Evolutionary conservation across 139 green algal species (phyloP), one percentile per base, ranked within the genome.

Genomic region (Dunaliella sp.): DNA sequence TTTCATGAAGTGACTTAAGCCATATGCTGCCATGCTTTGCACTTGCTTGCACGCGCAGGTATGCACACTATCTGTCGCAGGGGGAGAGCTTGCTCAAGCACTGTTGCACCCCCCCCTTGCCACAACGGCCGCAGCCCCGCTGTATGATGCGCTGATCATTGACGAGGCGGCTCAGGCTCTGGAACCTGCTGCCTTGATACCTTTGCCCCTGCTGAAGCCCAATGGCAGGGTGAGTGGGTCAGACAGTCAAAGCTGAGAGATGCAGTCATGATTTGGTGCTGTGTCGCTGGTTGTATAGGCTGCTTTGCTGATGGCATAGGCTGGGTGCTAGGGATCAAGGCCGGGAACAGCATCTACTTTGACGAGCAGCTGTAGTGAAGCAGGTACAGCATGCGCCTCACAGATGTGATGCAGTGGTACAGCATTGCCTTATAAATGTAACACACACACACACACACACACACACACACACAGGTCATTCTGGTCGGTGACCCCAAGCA

Each of bases 121-220:
- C 1, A 24, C 22, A 0, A 1, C 31, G 0, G 77, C 1, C 32
- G 65, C 30, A 0, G 48, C 36, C 24, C 88, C 86, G 21, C 89
- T 88, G 3, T 96, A 96, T 86, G 89, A 96, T 73, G 92, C 92
- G 2, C n/a, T 96, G 38, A 87, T 96, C 75, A 92, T 96, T 28
- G 94, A 96, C 74, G 94, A 97, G 87, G 95, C 94, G 32, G 93
- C 93, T 1, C 92, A 95, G 88, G 94, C 94, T 3, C 85, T 98
- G 83, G 95, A 98, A 88, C 94, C 94, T 38, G 93, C 93, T 31
- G 89, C 91, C 30, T 89, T 96, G 36, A 93, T 97, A 21, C 91
- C 94, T 0, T 81, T 97, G 84, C 86, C 91, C 77, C 83, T 96
- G 85, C 89, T 97, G 36, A 85, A 88, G 48, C 83, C 86, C 3